phyloP scores from a whole-genome alignment of 2,329 filamentous ascomycete species.

The Paraconiothyrium brasiliense region DNA sequence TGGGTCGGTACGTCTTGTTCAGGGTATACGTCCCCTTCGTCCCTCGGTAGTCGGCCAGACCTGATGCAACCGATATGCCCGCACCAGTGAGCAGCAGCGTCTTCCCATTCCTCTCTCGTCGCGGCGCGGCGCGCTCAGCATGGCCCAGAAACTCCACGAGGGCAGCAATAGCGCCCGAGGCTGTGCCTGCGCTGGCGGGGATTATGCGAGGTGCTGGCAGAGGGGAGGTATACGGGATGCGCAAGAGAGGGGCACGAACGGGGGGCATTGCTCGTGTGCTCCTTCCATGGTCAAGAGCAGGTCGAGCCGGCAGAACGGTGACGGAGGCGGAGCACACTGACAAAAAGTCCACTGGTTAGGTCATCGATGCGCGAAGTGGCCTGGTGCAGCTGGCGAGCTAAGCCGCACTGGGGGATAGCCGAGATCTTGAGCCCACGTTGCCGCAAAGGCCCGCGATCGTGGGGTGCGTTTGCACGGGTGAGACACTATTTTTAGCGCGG shows the following conservation, averaged over 20 bases:
- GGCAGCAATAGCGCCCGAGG: constrained; percentile 78
- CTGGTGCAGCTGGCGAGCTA: neutral
- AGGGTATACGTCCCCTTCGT: constrained; percentile 89
- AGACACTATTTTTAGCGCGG: constrained; percentile 18
- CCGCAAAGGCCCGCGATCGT: constrained; percentile 7
- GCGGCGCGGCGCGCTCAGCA: neutral
- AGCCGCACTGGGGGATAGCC: neutral
- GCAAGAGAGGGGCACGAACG: constrained; percentile 68
- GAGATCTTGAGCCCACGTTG: neutral
- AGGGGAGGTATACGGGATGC: constrained; percentile 89
- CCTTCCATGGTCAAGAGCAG: constrained; percentile 1
- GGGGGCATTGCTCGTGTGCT: constrained; percentile 20
- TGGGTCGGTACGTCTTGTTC: constrained; percentile 89
- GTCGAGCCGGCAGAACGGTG: neutral
- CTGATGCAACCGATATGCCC: constrained; percentile 91
- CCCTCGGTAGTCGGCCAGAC: constrained; percentile 91
- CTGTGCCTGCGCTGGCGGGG: constrained; percentile 74
- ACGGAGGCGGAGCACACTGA: constrained; percentile 4
- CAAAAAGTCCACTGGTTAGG: constrained; percentile 5
- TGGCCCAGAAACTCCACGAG: constrained; percentile 77
- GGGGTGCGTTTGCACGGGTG: constrained; percentile 1
- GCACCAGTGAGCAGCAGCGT: constrained; percentile 80
- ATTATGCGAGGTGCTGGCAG: constrained; percentile 79
- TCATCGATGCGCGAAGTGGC: constrained; percentile 7
- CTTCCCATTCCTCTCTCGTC: constrained; percentile 53